A percentile compares a stretch with the other conserved stretches of the same genome.
These are phyloP conservation scores for Tuber aestivum DNA, from an alignment of 495 filamentous ascomycete species.

Conservation along the genomic window DNA sequence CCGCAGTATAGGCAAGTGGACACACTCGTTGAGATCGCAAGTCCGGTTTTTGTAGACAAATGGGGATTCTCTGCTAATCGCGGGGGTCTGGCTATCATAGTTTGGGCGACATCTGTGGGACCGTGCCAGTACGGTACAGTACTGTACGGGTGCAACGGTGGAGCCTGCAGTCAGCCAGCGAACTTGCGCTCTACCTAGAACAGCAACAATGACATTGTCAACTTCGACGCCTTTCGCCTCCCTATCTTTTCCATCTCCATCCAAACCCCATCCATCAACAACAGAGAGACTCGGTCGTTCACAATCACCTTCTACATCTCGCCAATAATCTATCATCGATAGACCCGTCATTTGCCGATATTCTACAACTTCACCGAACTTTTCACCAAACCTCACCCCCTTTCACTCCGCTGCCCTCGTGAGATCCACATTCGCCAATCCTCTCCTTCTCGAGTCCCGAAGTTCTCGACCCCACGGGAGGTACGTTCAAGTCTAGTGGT, in stretches of 20 bases:
- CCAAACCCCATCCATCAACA: slow-evolving; percentile 2
- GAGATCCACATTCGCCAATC: background rate
- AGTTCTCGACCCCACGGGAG: background rate
- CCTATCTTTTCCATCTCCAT: slow-evolving; percentile 1
- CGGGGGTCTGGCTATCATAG: background rate
- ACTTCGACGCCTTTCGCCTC: background rate
- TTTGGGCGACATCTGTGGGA: background rate
- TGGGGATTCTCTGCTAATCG: background rate
- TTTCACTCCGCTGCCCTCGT: background rate
- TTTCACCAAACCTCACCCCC: background rate
- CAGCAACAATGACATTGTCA: background rate
- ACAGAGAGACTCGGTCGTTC: background rate
- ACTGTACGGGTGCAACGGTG: background rate
- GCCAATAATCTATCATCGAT: background rate
- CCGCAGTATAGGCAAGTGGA: background rate
- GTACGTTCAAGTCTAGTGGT: background rate
- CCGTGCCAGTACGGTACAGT: too few relatives aligned
- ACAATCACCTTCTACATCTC: background rate
- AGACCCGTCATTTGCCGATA: background rate
- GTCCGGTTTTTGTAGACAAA: background rate
- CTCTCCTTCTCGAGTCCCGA: background rate
- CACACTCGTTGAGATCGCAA: background rate
- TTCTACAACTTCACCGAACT: background rate
- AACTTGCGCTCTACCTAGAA: background rate
- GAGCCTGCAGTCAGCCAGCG: background rate